Percentiles rank a stretch among this genome's conserved stretches.
These are phyloP conservation scores for Pseudogymnoascus sp. DNA, from an alignment of 2,329 filamentous ascomycete species.

Conservation along the genomic window DNA sequence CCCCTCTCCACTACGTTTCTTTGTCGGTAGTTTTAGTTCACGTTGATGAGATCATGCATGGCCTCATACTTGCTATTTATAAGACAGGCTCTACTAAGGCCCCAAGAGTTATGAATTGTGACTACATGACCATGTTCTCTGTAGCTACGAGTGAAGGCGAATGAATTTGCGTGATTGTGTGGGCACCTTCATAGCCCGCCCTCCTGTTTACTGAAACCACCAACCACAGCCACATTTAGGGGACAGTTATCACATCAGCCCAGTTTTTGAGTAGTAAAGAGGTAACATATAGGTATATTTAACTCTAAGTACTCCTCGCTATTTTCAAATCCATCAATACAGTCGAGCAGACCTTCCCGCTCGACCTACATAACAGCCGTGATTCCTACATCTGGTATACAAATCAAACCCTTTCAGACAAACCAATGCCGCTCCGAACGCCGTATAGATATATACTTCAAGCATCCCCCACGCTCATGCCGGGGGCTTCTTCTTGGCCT, in stretches of 20 bases:
- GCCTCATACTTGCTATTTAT: not conserved
- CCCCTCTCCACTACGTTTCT: too few species aligned
- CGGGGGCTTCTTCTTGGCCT: not conserved
- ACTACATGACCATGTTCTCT: not conserved
- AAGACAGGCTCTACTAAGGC: not conserved
- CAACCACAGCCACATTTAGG: not conserved
- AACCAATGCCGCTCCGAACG: not conserved
- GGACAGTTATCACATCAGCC: not conserved
- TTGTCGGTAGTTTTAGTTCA: too few species aligned
- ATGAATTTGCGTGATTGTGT: not conserved
- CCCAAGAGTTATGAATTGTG: not conserved
- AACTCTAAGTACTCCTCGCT: constrained; percentile 1
- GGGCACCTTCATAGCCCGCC: not conserved
- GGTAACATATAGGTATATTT: not conserved
- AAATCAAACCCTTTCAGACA: not conserved
- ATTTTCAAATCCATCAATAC: constrained; percentile 1
- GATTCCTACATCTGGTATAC: not conserved
- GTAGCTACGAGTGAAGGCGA: not conserved
- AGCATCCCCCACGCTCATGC: not conserved
- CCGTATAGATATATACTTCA: not conserved
- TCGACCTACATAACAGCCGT: not conserved
- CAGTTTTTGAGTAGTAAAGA: not conserved
- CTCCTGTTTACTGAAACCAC: not conserved
- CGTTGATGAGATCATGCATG: too few species aligned
- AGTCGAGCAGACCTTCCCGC: not conserved